Base-by-base conservation (phyloP, 106 monocot genomes). In the Triglochin maritima region DNA sequence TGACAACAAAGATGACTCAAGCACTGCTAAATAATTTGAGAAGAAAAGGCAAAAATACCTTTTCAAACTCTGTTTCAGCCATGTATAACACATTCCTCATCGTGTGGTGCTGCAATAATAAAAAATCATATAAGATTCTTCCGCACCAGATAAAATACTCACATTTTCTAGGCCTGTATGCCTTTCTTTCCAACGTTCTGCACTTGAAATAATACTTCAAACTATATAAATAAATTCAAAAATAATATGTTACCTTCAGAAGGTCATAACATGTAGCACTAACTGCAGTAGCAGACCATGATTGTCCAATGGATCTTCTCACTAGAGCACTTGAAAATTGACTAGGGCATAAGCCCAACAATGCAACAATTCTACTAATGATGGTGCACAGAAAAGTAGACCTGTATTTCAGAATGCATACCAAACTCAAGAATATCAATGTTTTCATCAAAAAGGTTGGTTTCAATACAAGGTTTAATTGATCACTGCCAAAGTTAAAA, bases 41-140 rank as follows among this genome's bases (percentile, higher is more conserved):
- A 42, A 56, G 42, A 5, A 56, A 69, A 41, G 56, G 17, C n/a
- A 59, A 44, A 50, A 13, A 16, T 78, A 95, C 90, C 90, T 90
- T 67, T 69, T 61, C 59, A 64, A 95, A 95, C 61, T 95, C 95
- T 57, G 90, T 85, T 78, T 70, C 75, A 62, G 85, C 83, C 95
- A 96, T 88, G 79, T 78, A 96, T n/a, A 96, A 80, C 13, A 81
- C 80, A 87, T 87, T 96, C 64, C 85, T 83, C 68, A 88, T 71
- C n/a, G 95, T 96, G 76, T 91, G 87, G 44, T 88, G 90, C 95
- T 90, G 88, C 71, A 69, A 57, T 13, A 70, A 54, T 15, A 56
- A 44, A 55, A 42, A 2, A 7, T 17, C 2, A 59, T 17, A 59
- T 59, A 6, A 55, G 9, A 10, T 11, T 55, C n/a, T 55, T n/a